Evolutionary conservation across 169 alveolate genomes (phyloP), one percentile per base, ranked within the genome.

Genomic region (Plasmodium vinckei): DNA sequence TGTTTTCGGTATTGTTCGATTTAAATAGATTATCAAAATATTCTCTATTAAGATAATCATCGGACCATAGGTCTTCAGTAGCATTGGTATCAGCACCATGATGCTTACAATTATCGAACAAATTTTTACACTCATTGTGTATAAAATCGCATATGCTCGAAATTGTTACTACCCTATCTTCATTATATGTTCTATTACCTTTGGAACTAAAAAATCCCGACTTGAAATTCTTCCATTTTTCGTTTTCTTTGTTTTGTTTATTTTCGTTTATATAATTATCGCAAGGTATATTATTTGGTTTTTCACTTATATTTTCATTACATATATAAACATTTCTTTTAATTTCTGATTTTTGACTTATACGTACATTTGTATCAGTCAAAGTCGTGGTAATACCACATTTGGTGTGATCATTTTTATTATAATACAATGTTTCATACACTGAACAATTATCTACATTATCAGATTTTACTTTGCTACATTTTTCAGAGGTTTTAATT

Each of bases 171-270:
- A 89, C 92, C 53, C 94, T 67, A 44, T 92, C 94, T 65, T 92
- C 94, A 82, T 88, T 92, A 82, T 92, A 92, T 53, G 93, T 92
- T 68, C 93, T 59, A 39, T 92, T 92, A 27, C 94, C 94, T 51
- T 87, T 72, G 61, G 91, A 84, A 12, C 84, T 89, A 71, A 17
- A 87, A 44, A 21, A 73, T 12, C 94, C 94, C 10, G 72, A 82
- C 25, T 82, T 87, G 27, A 92, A 75, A 64, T 68, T 84, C 5
- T 72, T 77, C 12, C 69, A 15, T 46, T 15, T 82, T 23, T 67
- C 69, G 13, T 57, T 60, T 68, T 68, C 77, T 33, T 33, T 33
- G 7, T 42, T 65, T 63, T 10, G 44, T 10, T 75, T 68, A n/a
- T 56, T 23, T 75, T 47, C 73, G 51, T 72, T 51, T 1, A 17